Evolutionary conservation across 371 early-diverging fungal species (phyloP).

Genomic region (Mucor lusitanicus): DNA sequence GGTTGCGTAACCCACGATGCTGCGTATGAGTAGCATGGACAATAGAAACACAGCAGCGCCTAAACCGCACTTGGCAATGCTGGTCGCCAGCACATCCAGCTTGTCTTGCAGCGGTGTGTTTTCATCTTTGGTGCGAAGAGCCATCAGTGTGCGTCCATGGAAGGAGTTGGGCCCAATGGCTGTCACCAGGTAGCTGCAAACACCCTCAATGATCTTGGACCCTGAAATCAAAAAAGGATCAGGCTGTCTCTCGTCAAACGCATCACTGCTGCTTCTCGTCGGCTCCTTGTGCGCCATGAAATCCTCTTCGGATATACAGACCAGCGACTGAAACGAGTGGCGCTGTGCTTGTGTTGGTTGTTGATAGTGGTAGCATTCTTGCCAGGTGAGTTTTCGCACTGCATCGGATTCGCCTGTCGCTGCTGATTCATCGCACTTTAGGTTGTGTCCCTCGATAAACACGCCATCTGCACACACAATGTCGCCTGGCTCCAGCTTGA

Average conservation of each 20-base stretch:
- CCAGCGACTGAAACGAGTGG: not conserved
- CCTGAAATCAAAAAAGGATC: conserved; percentile 79
- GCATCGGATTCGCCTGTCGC: conserved; percentile 92
- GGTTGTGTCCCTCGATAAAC: conserved; percentile 77
- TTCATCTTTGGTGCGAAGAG: conserved; percentile 53
- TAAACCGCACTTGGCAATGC: conserved; percentile 70
- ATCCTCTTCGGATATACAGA: not conserved
- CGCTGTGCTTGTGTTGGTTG: not conserved
- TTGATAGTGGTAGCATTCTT: conserved; percentile 28
- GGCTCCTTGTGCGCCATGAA: not conserved
- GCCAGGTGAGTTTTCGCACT: conserved; percentile 51
- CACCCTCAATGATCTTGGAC: conserved; percentile 77
- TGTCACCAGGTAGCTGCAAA: conserved; percentile 70
- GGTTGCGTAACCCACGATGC: conserved; percentile 37
- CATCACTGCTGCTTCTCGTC: not conserved
- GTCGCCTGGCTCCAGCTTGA: conserved; percentile 91
- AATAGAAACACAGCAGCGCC: conserved; percentile 65
- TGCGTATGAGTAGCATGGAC: conserved; percentile 57
- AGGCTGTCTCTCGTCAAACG: not conserved
- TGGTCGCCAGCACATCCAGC: conserved; percentile 63
- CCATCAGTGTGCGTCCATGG: conserved; percentile 78
- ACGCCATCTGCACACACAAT: conserved; percentile 90
- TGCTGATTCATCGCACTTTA: conserved; percentile 88
- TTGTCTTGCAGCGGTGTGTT: conserved; percentile 76
- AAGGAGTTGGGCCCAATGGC: conserved; percentile 73